Percentiles rank a stretch among this genome's conserved stretches.
phyloP scores from a whole-genome alignment of 2,329 filamentous ascomycete species.

The Colletotrichum sp. region DNA sequence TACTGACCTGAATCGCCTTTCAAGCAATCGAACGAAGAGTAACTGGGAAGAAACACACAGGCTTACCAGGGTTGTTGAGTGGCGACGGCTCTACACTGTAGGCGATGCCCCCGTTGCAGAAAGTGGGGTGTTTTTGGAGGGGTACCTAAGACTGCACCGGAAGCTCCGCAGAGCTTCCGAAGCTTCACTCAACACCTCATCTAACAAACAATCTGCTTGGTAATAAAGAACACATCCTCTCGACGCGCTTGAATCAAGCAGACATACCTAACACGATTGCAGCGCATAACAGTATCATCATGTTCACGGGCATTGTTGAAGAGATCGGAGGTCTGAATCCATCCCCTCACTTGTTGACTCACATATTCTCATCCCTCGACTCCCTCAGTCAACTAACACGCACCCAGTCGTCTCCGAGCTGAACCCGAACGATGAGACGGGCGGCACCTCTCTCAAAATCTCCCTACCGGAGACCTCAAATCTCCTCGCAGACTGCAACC shows the following conservation, averaged over 20 bases:
- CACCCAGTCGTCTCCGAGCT: slow-evolving; percentile 81
- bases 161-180: not conserved
- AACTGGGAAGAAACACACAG: not conserved
- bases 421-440: slow-evolving; percentile 79
- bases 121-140: slow-evolving; percentile 15
- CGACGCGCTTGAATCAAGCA: not conserved
- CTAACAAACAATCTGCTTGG: not conserved
- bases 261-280: not conserved
- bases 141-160: not conserved
- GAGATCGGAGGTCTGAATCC: slow-evolving; percentile 81
- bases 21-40: not conserved
- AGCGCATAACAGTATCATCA: slow-evolving; percentile 38
- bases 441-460: slow-evolving; percentile 91
- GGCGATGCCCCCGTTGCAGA: not conserved
- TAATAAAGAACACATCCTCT: not conserved
- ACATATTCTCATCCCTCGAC: not conserved
- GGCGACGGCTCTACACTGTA: not conserved
- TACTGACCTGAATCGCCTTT: not conserved
- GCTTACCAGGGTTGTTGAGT: not conserved
- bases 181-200: not conserved
- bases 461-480: slow-evolving; percentile 66
- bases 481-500: slow-evolving; percentile 83
- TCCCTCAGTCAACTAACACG: slow-evolving; percentile 23
- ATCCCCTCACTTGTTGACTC: slow-evolving; percentile 21
- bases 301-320: slow-evolving; percentile 97